Evolutionary conservation across 1,284 basidiomycete species (phyloP).

Genomic region (Cronartium quercuum): DNA sequence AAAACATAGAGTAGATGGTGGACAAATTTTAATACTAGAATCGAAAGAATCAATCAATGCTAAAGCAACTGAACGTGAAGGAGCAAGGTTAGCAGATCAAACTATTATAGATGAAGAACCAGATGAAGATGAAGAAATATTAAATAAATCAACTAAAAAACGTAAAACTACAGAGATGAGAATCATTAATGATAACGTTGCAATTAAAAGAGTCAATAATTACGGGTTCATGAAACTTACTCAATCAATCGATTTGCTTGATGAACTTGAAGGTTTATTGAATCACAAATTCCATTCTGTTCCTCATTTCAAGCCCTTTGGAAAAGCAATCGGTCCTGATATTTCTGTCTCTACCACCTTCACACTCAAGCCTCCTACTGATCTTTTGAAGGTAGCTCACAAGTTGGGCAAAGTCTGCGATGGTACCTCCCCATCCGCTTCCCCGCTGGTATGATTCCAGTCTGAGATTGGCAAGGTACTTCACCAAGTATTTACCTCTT

Average conservation of each 20-base stretch:
- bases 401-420: slow-evolving; percentile 8
- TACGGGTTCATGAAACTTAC: too few relatives aligned
- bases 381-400: slow-evolving; percentile 7
- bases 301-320: not conserved
- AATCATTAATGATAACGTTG: too few relatives aligned
- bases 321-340: slow-evolving; percentile 11
- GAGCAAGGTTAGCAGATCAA: slow-evolving; percentile 40
- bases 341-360: slow-evolving; percentile 33
- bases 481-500: not conserved
- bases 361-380: slow-evolving; percentile 9
- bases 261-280: too few relatives aligned
- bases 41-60: slow-evolving; percentile 40
- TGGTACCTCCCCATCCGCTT: not conserved
- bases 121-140: too few relatives aligned
- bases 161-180: slow-evolving; percentile 16
- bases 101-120: slow-evolving; percentile 37
- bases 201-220: too few relatives aligned
- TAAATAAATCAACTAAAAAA: slow-evolving; percentile 20
- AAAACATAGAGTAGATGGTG: slow-evolving; percentile 41
- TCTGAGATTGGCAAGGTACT: not conserved
- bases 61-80: slow-evolving; percentile 39
- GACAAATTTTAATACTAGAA: slow-evolving; percentile 40
- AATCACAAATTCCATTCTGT: too few relatives aligned
- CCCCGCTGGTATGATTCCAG: not conserved
- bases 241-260: too few relatives aligned